A percentile compares a stretch with the other conserved stretches of the same genome.
These are phyloP conservation scores for Arthrobotrys iridis DNA, from an alignment of 2,329 filamentous ascomycete genomes.

Conservation along the genomic window DNA sequence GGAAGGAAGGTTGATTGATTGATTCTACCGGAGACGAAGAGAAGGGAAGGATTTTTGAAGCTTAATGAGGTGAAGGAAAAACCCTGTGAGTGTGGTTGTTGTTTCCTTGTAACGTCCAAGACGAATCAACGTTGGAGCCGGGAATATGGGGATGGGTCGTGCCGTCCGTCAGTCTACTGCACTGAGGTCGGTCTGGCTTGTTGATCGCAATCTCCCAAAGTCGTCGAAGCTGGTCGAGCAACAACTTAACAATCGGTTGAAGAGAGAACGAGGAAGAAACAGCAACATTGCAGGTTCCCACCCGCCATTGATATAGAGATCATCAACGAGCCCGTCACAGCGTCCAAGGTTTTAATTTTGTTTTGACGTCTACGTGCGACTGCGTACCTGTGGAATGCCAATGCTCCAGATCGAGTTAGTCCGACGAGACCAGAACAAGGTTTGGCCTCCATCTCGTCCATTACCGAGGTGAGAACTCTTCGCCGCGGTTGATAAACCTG, in stretches of 20 bases:
- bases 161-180: constrained; percentile 12
- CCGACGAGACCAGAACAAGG: constrained; percentile 26
- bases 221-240: constrained; percentile 25
- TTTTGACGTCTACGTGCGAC: constrained; percentile 35
- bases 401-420: constrained; percentile 12
- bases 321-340: constrained; percentile 18
- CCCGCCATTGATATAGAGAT: constrained; percentile 52
- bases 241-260: constrained; percentile 40
- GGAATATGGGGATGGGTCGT: constrained; percentile 25
- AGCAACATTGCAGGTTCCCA: constrained; percentile 31
- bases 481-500: constrained; percentile 53
- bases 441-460: constrained; percentile 34
- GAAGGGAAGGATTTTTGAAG: neutral
- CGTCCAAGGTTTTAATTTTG: constrained; percentile 20
- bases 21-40: neutral
- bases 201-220: too few species aligned
- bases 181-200: too few species aligned
- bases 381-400: constrained; percentile 11
- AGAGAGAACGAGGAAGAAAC: constrained; percentile 24
- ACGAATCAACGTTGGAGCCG: constrained; percentile 20
- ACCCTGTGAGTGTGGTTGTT: neutral
- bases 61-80: neutral
- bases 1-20: too few species aligned
- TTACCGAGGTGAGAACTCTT: constrained; percentile 52
- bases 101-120: constrained; percentile 16